phyloP scores from a whole-genome alignment of 345 rosid species.

The Excoecaria agallocha region DNA sequence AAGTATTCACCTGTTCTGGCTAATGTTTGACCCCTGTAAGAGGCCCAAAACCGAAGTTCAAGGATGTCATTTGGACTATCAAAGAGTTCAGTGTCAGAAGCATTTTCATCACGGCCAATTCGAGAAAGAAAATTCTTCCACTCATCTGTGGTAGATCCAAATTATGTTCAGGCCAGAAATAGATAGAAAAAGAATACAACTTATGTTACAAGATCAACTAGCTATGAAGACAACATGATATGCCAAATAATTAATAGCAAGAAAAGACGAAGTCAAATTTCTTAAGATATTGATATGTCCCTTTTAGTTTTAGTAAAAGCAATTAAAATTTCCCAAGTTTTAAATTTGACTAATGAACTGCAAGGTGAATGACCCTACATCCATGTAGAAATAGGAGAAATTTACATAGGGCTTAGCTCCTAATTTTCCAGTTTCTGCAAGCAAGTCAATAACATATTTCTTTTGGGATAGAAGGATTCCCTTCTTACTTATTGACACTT shows the following conservation, averaged over 20 bases:
- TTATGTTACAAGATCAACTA: background rate
- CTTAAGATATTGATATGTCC: background rate
- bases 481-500: too few species aligned
- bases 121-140: constrained; percentile 97
- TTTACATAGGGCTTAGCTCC: background rate
- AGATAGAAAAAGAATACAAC: constrained; percentile 7
- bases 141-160: constrained; percentile 61
- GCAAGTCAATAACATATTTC: too few species aligned
- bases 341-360: background rate
- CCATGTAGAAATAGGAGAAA: too few species aligned
- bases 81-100: constrained; percentile 65
- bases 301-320: too few species aligned
- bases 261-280: background rate
- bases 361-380: background rate
- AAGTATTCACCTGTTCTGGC: constrained; percentile 75
- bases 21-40: constrained; percentile 94
- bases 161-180: constrained; percentile 4
- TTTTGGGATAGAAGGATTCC: too few species aligned
- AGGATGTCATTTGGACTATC: constrained; percentile 67
- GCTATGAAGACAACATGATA: background rate
- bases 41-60: constrained; percentile 99
- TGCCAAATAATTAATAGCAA: background rate
- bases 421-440: too few species aligned
- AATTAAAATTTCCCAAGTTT: background rate
- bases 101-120: constrained; percentile 95